Percentiles rank a stretch among this genome's conserved stretches.
Evolutionary conservation across 257 asterid genomes (phyloP).

Genomic region (Avicennia marina): DNA sequence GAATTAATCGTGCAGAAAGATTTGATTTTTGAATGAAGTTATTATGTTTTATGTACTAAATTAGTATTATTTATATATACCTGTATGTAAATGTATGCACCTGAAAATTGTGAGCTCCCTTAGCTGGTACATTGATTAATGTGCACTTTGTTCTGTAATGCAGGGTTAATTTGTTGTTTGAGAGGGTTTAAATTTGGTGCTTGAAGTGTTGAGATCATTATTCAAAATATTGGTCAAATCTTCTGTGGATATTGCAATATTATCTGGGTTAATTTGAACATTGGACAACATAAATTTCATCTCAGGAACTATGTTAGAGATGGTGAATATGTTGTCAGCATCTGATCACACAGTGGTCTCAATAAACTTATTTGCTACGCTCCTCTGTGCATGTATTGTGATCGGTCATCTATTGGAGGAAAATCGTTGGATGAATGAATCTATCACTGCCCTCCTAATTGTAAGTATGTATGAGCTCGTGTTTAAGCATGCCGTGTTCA

Average conservation of each 20-base stretch:
- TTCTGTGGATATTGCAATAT: slow-evolving; percentile 1
- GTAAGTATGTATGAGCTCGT: slow-evolving; percentile 36
- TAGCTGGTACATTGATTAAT: neutral
- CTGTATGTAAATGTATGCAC: too few species aligned
- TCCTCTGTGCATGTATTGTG: slow-evolving; percentile 81
- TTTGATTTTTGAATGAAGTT: too few species aligned
- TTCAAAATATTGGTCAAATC: slow-evolving; percentile 11
- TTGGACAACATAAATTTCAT: neutral
- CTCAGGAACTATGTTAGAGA: slow-evolving; percentile 37
- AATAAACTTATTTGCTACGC: slow-evolving; percentile 74
- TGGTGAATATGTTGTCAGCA: slow-evolving; percentile 29
- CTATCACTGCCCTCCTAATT: slow-evolving; percentile 83
- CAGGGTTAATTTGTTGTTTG: slow-evolving; percentile 22
- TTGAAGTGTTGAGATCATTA: slow-evolving; percentile 16
- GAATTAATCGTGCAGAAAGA: too few species aligned
- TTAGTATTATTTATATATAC: too few species aligned
- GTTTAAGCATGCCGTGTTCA: too few species aligned
- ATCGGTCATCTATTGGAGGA: slow-evolving; percentile 96
- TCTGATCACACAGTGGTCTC: slow-evolving; percentile 80
- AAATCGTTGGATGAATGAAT: slow-evolving; percentile 96
- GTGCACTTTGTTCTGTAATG: slow-evolving; percentile 10
- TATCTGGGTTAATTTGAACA: slow-evolving; percentile 17
- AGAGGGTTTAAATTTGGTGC: slow-evolving; percentile 16
- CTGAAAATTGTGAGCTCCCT: neutral
- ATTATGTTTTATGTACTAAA: too few species aligned